Base-by-base conservation (phyloP, 2,329 filamentous ascomycete genomes). In the Epichloe sylvatica region DNA sequence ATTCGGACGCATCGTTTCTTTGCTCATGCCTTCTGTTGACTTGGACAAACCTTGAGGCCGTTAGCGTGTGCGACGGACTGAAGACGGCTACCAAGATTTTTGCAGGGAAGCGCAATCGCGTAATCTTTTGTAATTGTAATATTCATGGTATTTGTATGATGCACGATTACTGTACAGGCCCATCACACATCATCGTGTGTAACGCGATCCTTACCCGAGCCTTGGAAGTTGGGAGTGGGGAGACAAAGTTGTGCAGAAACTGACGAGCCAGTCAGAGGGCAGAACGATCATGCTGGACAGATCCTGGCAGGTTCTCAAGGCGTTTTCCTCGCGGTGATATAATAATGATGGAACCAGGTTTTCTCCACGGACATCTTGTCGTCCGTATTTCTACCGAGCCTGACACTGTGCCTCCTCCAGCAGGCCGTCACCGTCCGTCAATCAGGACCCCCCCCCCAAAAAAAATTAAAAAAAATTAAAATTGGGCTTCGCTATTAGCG, bases 261-360 rank as follows among this genome's bases (percentile, higher is more conserved):
- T n/a, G 40, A 47, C 8, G 9, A 44, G 37, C 52, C 52, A 53
- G 46, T 53, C 49, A 53, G 46, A 36, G 45, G 13, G n/a, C 17
- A 38, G 36, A 45, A 38, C 38, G 30, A 44, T 43, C 45, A 39
- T 47, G 38, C 36, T 35, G 33, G 44, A 38, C 40, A 38, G 39
- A 49, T 36, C 38, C 46, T 49, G 46, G 49, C 39, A 40, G 38
- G 5, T 42, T 39, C 23, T 39, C 17, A 39, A 40, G 39, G 8
- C 34, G 21, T 9, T 30, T 38, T 39, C 41, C 41, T 49, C 30
- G 25, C 35, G 4, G 9, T 45, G 45, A 37, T 17, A 46, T 4
- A 3, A 9, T 9, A 30, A 30, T 30, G 17, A 19, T 19, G 17
- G 17, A 19, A 19, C 17, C 21, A 13, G 11, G 21, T 30, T 15